Evolutionary conservation across 352 stramenopile species (phyloP), one percentile per base, ranked within the genome.

Genomic region (Pythium phragmiticola): DNA sequence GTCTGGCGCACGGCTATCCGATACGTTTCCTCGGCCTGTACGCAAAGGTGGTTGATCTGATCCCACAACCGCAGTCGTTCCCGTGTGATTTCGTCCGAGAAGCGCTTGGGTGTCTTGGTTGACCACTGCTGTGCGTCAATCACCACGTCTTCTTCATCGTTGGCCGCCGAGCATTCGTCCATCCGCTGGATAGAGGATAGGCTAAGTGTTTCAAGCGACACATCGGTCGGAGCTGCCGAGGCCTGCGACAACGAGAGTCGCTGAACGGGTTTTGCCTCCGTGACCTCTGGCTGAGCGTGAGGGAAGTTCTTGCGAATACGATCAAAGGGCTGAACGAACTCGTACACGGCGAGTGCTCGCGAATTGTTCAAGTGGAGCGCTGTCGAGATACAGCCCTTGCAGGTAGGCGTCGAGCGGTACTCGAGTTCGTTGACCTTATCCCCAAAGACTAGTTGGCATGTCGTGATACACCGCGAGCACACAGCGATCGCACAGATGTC

Each of bases 241-340:
- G 28, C 14, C 21, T 21, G 21, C 21, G 21, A 21, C 21, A 21
- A 21, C 21, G 21, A 21, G 21, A 21, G 21, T 21, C 21, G 21
- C 21, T 21, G 21, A 21, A 21, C 21, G 21, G 21, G 21, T 21
- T 21, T 21, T 1, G 21, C 21, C 21, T 21, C 21, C 21, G 21
- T 21, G 21, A 21, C 21, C 21, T 21, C 21, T 21, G 21, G 21
- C 21, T 21, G 21, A 21, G 21, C 21, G 21, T 21, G 21, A 21
- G 21, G 0, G 21, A 21, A 21, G 21, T 21, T 19, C 12, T 50
- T 11, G 4, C 56, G 45, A 4, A 63, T 8, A 2, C 19, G 30
- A 17, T 65, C 58, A 9, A 58, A 53, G 36, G 47, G 58, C 16
- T 57, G 47, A 9, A 65, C 58, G 36, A 65, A 65, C 58, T 65